phyloP scores from a whole-genome alignment of 768 basidiomycete genomes.

The Rhodosporidiobolus odoratus region DNA sequence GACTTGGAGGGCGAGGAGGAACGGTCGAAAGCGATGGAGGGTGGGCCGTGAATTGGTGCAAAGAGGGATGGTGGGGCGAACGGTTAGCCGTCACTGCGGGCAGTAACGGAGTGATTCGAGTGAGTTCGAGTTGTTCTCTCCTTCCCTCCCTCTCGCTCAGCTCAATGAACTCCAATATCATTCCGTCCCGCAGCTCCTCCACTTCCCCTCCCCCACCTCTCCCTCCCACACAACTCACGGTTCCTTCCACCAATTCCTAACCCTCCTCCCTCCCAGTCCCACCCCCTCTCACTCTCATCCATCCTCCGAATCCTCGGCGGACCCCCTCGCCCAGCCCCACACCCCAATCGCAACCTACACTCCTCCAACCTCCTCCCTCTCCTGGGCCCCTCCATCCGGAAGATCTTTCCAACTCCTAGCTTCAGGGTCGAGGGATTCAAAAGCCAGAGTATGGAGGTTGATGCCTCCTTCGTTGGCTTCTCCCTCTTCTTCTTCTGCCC shows the following conservation, averaged over 20 bases:
- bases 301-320: background rate
- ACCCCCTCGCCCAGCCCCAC: slow-evolving; percentile 42
- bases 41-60: slow-evolving; percentile 93
- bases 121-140: slow-evolving; percentile 47
- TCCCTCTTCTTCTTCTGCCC: slow-evolving; percentile 26
- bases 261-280: slow-evolving; percentile 42
- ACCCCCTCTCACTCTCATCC: background rate
- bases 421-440: slow-evolving; percentile 78
- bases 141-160: background rate
- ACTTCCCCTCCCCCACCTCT: slow-evolving; percentile 51
- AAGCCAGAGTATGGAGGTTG: slow-evolving; percentile 83
- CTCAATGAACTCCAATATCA: slow-evolving; percentile 2
- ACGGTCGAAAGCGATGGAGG: slow-evolving; percentile 81
- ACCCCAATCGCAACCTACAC: slow-evolving; percentile 47
- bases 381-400: slow-evolving; percentile 93
- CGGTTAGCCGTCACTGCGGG: slow-evolving; percentile 73
- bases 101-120: slow-evolving; percentile 68
- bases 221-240: slow-evolving; percentile 45
- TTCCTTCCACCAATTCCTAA: slow-evolving; percentile 53
- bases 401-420: slow-evolving; percentile 91
- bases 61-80: slow-evolving; percentile 92
- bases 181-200: slow-evolving; percentile 60
- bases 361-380: slow-evolving; percentile 69
- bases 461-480: slow-evolving; percentile 55
- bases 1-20: slow-evolving; percentile 50